A percentile compares a stretch with the other conserved stretches of the same genome.
These are phyloP conservation scores for Acidomyces sp. DNA, from an alignment of 495 filamentous ascomycete genomes.

Conservation along the genomic window DNA sequence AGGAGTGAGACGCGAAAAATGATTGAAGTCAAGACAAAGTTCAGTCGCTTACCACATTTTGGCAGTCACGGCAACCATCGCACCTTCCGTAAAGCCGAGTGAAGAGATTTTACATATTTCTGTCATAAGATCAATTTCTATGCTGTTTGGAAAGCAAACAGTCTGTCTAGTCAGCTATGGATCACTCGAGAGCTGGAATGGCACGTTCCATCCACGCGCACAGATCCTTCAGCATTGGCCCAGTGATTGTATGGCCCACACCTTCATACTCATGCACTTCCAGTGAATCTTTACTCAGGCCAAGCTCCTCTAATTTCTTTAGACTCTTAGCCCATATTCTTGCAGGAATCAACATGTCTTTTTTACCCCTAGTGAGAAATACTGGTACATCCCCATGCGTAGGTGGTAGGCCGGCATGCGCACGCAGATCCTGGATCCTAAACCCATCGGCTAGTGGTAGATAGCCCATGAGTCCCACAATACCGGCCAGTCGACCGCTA, in stretches of 20 bases:
- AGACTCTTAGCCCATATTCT: slow-evolving; percentile 19
- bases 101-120: no score
- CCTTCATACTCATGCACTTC: slow-evolving; percentile 28
- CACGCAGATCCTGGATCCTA: slow-evolving; percentile 20
- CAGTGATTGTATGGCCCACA: slow-evolving; percentile 22
- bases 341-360: slow-evolving; percentile 26
- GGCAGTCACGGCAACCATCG: no score
- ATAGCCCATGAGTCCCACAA: slow-evolving; percentile 32
- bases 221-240: slow-evolving; percentile 23
- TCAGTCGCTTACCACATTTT: no score
- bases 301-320: slow-evolving; percentile 22
- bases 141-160: background rate
- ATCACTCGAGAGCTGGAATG: slow-evolving; percentile 21
- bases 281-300: slow-evolving; percentile 18
- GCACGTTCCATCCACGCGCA: slow-evolving; percentile 24
- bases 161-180: slow-evolving; percentile 7
- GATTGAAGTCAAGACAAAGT: no score
- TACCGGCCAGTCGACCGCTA: slow-evolving; percentile 26
- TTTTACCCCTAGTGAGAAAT: slow-evolving; percentile 25
- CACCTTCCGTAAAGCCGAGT: no score
- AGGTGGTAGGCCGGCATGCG: slow-evolving; percentile 17
- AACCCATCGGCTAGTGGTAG: slow-evolving; percentile 24
- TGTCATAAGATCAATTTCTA: background rate
- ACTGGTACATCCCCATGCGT: slow-evolving; percentile 23
- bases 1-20: no score